Conservation (phyloP, 2,329 filamentous ascomycete species). For the Hymenoscyphus repandus region DNA sequence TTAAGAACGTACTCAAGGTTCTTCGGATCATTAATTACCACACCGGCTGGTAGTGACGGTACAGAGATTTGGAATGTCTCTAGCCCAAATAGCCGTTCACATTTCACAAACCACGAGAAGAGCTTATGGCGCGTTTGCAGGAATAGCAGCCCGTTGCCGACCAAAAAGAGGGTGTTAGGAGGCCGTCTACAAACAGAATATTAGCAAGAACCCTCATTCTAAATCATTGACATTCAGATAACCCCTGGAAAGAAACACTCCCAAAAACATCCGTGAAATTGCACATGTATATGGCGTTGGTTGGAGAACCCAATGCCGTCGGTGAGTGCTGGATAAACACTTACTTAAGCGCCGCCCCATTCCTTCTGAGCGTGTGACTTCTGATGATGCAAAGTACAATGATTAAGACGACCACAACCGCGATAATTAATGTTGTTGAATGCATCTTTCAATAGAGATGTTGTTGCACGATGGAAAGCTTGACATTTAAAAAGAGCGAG, state of each 20-base stretch:
- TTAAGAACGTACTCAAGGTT: slow-evolving; percentile 60
- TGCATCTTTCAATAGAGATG: slow-evolving; percentile 18
- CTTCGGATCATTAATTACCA: slow-evolving; percentile 56
- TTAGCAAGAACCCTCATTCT: neutral
- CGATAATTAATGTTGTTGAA: slow-evolving; percentile 13
- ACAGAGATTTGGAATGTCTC: slow-evolving; percentile 60
- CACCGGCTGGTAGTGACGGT: slow-evolving; percentile 55
- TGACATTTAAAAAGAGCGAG: neutral
- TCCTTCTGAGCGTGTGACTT: slow-evolving; percentile 22
- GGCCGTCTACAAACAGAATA: slow-evolving; percentile 21
- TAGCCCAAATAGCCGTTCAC: slow-evolving; percentile 49
- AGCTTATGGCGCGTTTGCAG: slow-evolving; percentile 54
- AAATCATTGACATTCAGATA: too few species aligned
- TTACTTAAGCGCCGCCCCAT: slow-evolving; percentile 28
- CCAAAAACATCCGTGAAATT: neutral
- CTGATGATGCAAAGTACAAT: slow-evolving; percentile 15
- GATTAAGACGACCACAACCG: slow-evolving; percentile 6
- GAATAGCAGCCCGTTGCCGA: slow-evolving; percentile 58
- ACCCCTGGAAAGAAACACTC: too few species aligned
- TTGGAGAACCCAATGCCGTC: too few species aligned
- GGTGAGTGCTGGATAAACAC: too few species aligned
- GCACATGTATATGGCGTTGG: too few species aligned
- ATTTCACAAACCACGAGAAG: slow-evolving; percentile 57
- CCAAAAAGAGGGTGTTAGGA: slow-evolving; percentile 39
- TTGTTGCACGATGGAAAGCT: neutral